phyloP scores from a whole-genome alignment of 139 green algal genomes.

The Picochlorum sp. region DNA sequence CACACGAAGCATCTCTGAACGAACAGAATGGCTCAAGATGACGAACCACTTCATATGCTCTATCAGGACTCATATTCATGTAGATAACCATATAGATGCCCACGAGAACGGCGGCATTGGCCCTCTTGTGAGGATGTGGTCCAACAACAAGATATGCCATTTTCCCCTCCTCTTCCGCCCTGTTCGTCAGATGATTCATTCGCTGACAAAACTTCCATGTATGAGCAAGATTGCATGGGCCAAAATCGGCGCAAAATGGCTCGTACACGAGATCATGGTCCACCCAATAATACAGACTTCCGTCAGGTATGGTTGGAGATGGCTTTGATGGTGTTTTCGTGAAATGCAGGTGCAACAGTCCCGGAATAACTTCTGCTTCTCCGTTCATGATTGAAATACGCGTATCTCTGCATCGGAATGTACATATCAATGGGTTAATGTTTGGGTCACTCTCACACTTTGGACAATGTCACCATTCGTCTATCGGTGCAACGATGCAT shows the following conservation, averaged over 20 bases:
- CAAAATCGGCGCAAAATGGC: constrained; percentile 88
- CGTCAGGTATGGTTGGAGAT: not conserved
- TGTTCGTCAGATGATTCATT: constrained; percentile 51
- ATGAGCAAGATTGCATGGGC: constrained; percentile 78
- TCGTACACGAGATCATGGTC: constrained; percentile 64
- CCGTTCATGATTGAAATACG: not conserved
- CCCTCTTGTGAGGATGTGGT: constrained; percentile 47
- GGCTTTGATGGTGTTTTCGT: not conserved
- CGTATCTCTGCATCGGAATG: too few relatives aligned
- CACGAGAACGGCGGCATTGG: constrained; percentile 78
- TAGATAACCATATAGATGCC: constrained; percentile 72
- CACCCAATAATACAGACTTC: constrained; percentile 27
- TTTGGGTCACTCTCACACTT: too few relatives aligned
- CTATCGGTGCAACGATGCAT: constrained; percentile 3
- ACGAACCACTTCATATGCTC: constrained; percentile 58
- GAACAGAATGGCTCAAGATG: constrained; percentile 59
- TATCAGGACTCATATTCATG: constrained; percentile 45
- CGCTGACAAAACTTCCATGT: constrained; percentile 68
- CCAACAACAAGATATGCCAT: constrained; percentile 55
- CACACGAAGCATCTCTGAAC: constrained; percentile 80
- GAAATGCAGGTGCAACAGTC: constrained; percentile 46
- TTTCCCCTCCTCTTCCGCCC: constrained; percentile 16
- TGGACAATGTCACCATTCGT: not conserved
- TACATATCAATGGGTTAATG: too few relatives aligned
- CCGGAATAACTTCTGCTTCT: constrained; percentile 50